These are phyloP conservation scores for Rhinocladiella similis DNA, from an alignment of 2,329 filamentous ascomycete species.

Conservation along the genomic window DNA sequence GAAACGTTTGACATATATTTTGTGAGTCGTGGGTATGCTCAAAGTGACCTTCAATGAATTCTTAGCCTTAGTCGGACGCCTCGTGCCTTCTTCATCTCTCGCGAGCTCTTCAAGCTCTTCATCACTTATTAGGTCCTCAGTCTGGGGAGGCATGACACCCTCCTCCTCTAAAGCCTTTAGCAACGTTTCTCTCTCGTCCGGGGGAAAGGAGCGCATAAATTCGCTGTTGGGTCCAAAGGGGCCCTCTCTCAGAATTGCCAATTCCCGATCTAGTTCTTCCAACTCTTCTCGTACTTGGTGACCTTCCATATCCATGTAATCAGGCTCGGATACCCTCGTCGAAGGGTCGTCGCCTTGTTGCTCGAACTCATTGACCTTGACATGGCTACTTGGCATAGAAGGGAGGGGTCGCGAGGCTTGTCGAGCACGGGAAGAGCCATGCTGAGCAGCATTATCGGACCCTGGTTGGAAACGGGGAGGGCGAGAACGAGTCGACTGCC, in stretches of 20 bases:
- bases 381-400: constrained; percentile 29
- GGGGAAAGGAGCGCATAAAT: constrained; percentile 44
- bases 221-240: constrained; percentile 45
- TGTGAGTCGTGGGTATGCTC: constrained; percentile 37
- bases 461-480: background rate
- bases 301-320: constrained; percentile 40
- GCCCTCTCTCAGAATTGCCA: constrained; percentile 41
- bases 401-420: constrained; percentile 2
- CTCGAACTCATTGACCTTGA: constrained; percentile 46
- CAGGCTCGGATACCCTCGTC: constrained; percentile 38
- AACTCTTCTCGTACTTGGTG: constrained; percentile 40
- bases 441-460: too few relatives aligned
- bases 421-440: background rate
- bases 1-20: constrained; percentile 42
- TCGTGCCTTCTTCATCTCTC: constrained; percentile 21
- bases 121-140: constrained; percentile 42
- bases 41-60: constrained; percentile 34
- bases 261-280: constrained; percentile 41
- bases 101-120: constrained; percentile 41
- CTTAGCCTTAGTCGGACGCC: constrained; percentile 7
- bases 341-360: constrained; percentile 40
- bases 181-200: constrained; percentile 42
- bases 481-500: constrained; percentile 20
- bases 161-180: constrained; percentile 45
- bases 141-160: constrained; percentile 31